phyloP scores from a whole-genome alignment of 2,329 filamentous ascomycete genomes.

The Penicillium sp. region DNA sequence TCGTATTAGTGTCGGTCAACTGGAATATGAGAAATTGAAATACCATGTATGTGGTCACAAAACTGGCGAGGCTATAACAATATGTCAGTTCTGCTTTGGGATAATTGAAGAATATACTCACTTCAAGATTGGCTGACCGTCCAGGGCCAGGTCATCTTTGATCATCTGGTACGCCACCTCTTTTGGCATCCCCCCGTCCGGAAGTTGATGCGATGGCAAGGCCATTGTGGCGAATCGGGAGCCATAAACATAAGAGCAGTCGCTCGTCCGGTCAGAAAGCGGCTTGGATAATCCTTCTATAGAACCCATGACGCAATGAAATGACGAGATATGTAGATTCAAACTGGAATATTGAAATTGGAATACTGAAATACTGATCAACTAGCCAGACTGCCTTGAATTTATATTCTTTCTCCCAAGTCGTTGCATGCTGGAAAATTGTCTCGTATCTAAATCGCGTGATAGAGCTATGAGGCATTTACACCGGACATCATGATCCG shows the following conservation, averaged over 20 bases:
- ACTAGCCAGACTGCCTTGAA: not conserved
- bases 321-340: not conserved
- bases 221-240: constrained; percentile 7
- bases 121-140: constrained; percentile 68
- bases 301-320: not conserved
- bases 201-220: constrained; percentile 8
- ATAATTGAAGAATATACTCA: constrained; percentile 34
- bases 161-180: constrained; percentile 66
- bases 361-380: not conserved
- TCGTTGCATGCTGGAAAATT: not conserved
- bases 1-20: not conserved
- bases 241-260: constrained; percentile 11
- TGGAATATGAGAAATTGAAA: too few species aligned
- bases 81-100: not conserved
- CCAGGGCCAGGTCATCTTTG: constrained; percentile 62
- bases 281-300: not conserved
- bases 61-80: constrained; percentile 43
- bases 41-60: constrained; percentile 68
- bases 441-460: constrained; percentile 1
- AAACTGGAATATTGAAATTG: not conserved
- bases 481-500: constrained; percentile 3
- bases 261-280: not conserved
- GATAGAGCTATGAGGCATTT: constrained; percentile 4
- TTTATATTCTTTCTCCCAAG: not conserved
- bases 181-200: constrained; percentile 81